Base-by-base conservation (phyloP, 1,139 yeast species). In the Nematodospora anomalae region DNA sequence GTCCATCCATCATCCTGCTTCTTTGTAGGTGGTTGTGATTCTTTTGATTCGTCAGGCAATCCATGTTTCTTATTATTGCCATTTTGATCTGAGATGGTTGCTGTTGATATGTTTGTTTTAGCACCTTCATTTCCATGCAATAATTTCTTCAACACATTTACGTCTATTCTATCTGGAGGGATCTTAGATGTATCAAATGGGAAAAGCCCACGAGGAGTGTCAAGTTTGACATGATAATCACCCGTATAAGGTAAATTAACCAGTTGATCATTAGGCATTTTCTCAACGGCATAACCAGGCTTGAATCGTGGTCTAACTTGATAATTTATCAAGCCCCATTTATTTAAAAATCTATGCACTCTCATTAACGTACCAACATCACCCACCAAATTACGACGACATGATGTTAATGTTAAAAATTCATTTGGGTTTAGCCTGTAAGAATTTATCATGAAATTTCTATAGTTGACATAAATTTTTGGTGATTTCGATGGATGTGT, bases 321-420 rank as follows among this genome's bases (percentile, higher is more conserved):
- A 57, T 94, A 94, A 60, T 94, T 94, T 39, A 94, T 88, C 41
- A 94, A 69, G 0, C 99, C 99, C 99, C 99, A 94, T 59, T 85
- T 87, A 55, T 80, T 90, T 46, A 94, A 70, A 55, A 94, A 92
- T 45, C 87, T 78, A 58, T 89, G 97, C 8, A 92, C 79, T 46
- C 99, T 76, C 77, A 92, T 80, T 43, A 94, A 75, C 1, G 96
- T 83, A 13, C 97, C 95, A 8, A 90, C 97, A 66, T 94, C 98
- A 28, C 98, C 98, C 15, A 89, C 94, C 44, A 94, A 73, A 54
- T 90, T 92, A 53, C 99, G 80, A 53, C 98, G 82, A 42, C 95
- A 87, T 0, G 97, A 94, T 0, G 98, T 92, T 38, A 89, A 84
- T 0, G 97, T 88, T 35, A 92, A 71, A 54, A 87, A 90, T 60